phyloP scores from a whole-genome alignment of 768 basidiomycete genomes.

The Paxillus ammoniavirescens region DNA sequence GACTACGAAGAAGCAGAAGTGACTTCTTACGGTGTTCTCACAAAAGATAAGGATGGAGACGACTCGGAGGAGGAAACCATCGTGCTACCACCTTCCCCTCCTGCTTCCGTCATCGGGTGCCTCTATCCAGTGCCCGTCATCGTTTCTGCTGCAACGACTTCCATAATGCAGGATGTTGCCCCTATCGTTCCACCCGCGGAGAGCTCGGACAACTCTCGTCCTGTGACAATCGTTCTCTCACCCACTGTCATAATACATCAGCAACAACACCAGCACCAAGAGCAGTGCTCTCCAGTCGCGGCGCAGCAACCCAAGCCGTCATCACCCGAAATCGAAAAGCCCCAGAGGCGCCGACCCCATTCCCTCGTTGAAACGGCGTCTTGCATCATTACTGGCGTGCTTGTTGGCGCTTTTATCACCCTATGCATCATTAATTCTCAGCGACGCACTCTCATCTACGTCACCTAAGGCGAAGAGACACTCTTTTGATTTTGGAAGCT shows the following conservation, averaged over 20 bases:
- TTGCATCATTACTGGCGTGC: constrained; percentile 55
- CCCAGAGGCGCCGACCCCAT: constrained; percentile 18
- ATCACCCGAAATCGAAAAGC: constrained; percentile 11
- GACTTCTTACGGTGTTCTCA: constrained; percentile 19
- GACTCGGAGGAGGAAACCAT: constrained; percentile 4
- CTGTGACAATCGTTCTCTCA: constrained; percentile 18
- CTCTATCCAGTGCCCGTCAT: background rate
- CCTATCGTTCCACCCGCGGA: constrained; percentile 2
- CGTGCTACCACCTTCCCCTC: constrained; percentile 14
- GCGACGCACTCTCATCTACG: constrained; percentile 44
- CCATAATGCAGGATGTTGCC: constrained; percentile 6
- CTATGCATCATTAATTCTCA: constrained; percentile 49
- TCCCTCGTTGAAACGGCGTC: constrained; percentile 39
- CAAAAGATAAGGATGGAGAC: constrained; percentile 15
- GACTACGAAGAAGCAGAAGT: constrained; percentile 37
- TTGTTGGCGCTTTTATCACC: constrained; percentile 57
- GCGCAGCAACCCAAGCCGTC: constrained; percentile 8
- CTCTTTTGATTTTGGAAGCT: background rate
- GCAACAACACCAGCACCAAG: constrained; percentile 13
- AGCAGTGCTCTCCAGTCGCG: constrained; percentile 12
- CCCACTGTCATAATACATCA: constrained; percentile 29
- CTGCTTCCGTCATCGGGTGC: constrained; percentile 19
- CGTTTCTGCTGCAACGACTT: background rate
- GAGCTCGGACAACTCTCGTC: constrained; percentile 3
- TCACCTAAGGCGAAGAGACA: constrained; percentile 22